phyloP scores from a whole-genome alignment of 2,329 filamentous ascomycete genomes.

The Cercospora janseana region DNA sequence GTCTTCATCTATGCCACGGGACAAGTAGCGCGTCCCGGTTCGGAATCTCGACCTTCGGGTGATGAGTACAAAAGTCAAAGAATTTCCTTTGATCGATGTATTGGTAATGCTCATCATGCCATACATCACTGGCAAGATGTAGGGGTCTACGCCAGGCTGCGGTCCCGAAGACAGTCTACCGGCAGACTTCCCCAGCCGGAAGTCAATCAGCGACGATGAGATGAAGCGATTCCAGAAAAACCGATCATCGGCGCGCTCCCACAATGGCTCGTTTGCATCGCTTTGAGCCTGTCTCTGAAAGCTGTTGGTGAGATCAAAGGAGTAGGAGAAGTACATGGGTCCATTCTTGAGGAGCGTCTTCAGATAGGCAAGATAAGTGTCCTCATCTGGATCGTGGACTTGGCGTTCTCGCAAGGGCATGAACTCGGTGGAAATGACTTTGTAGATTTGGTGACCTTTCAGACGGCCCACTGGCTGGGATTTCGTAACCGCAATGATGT shows the following conservation, averaged over 20 bases:
- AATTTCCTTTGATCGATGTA: constrained; percentile 79
- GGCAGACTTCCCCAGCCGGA: constrained; percentile 62
- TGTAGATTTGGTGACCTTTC: constrained; percentile 96
- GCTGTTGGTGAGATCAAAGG: constrained; percentile 91
- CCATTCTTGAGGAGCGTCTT: constrained; percentile 77
- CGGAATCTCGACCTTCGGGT: constrained; percentile 84
- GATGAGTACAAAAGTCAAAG: constrained; percentile 81
- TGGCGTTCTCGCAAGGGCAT: constrained; percentile 89
- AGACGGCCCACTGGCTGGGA: constrained; percentile 85
- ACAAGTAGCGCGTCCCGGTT: constrained; percentile 91
- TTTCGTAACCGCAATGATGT: constrained; percentile 95
- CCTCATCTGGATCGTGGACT: constrained; percentile 89
- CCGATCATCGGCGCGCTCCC: constrained; percentile 90
- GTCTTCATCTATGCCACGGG: constrained; percentile 86
- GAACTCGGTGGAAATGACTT: constrained; percentile 85
- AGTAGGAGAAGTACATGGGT: constrained; percentile 98
- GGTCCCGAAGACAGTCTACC: constrained; percentile 64
- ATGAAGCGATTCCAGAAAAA: constrained; percentile 99
- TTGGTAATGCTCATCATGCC: constrained; percentile 91
- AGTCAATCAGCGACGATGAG: constrained; percentile 86
- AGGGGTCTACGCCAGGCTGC: constrained; percentile 80
- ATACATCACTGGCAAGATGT: constrained; percentile 92
- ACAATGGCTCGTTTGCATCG: constrained; percentile 70
- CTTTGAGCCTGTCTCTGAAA: constrained; percentile 89
- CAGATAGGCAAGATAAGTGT: constrained; percentile 80